Base-by-base conservation (phyloP, 1,139 yeast species). In the Pneumocystis carinii region DNA sequence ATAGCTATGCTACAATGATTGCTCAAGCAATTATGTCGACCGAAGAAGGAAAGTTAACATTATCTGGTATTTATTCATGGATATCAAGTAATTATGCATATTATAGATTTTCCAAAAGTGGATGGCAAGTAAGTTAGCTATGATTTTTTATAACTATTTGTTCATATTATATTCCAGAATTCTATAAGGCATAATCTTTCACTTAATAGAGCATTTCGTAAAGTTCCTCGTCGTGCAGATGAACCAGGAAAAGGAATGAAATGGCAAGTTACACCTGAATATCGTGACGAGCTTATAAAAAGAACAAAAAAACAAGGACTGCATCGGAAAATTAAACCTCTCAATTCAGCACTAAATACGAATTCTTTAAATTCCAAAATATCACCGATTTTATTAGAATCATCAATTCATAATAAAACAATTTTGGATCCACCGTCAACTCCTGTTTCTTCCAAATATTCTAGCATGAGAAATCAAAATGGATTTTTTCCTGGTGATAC, bases 171-270 rank as follows among this genome's bases (percentile, higher is more conserved):
- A 37, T 7, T 19, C 29, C 29, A 57, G 73, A 87, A 87, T 73
- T 85, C 90, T 12, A 87, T 87, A 67, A 81, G 95, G 66, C 95
- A 87, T 72, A 87, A 87, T 72, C 74, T 87, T 60, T 86, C 94
- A 2, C 76, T 87, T 63, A 87, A 87, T 73, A 87, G 87, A 73
- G 92, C 95, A 10, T 87, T 87, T 72, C 97, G 90, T 72, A 92
- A 92, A 75, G 97, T 90, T 35, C 96, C 98, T 35, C 81, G 98
- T 71, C 83, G 88, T 73, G 92, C 95, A 24, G 87, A 89, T 73
- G 97, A 92, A 75, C 97, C 98, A 0, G 98, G 99, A 38, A 92
- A 92, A 74, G 98, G 98, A 67, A 92, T 92, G 95, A 92, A 92
- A 75, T 92, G 99, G 99, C 95, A 90, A 75, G 90, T 92, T 65